Percentiles rank a stretch among this genome's conserved stretches.
Conservation (phyloP, 805 yeast genomes). For the Jamesozyma hellenica region DNA sequence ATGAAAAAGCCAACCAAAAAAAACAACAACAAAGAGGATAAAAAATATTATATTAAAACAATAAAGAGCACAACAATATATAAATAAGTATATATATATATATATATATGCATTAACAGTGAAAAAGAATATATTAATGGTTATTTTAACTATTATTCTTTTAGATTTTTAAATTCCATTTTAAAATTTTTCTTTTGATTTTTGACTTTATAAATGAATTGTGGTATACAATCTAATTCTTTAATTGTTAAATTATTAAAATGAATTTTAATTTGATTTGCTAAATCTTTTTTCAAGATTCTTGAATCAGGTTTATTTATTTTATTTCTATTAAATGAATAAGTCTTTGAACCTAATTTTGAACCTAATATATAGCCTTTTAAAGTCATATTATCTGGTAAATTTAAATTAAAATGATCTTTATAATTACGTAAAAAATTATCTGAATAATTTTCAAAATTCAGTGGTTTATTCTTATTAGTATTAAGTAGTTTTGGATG, state of each 20-base stretch:
- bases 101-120: too few relatives aligned
- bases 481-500: slow-evolving; percentile 49
- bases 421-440: slow-evolving; percentile 62
- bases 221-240: slow-evolving; percentile 81
- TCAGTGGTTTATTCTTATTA: slow-evolving; percentile 33
- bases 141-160: too few relatives aligned
- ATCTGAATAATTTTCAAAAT: slow-evolving; percentile 56
- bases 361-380: slow-evolving; percentile 64
- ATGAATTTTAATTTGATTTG: slow-evolving; percentile 55
- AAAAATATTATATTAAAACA: too few relatives aligned
- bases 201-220: slow-evolving; percentile 75
- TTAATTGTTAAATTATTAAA: slow-evolving; percentile 49
- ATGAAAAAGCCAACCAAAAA: too few relatives aligned
- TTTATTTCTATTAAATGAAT: slow-evolving; percentile 21
- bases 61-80: too few relatives aligned
- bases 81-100: too few relatives aligned
- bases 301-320: slow-evolving; percentile 28
- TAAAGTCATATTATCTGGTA: slow-evolving; percentile 53
- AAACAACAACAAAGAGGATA: too few relatives aligned
- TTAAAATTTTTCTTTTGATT: slow-evolving; percentile 47
- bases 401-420: slow-evolving; percentile 43
- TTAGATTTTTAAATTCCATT: slow-evolving; percentile 26
- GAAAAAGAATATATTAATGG: too few relatives aligned
- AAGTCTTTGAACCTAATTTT: slow-evolving; percentile 64
- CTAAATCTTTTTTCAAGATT: slow-evolving; percentile 50